Conservation (phyloP, 768 basidiomycete genomes). For the Rhizopogon sp. region DNA sequence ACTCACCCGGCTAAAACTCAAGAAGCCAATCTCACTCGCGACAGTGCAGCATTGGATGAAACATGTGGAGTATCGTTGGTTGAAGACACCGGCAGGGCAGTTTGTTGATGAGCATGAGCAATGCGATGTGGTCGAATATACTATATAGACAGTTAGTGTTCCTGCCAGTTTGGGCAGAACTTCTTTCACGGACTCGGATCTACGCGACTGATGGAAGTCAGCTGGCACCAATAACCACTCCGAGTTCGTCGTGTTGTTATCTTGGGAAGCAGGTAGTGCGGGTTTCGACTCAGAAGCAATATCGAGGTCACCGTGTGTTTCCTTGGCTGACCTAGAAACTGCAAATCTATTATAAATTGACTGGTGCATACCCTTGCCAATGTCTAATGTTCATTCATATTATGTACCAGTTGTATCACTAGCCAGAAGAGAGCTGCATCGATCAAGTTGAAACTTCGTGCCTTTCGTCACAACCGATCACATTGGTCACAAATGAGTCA, state of each 20-base stretch:
- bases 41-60: slow-evolving; percentile 36
- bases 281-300: too few relatives aligned
- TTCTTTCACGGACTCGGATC: slow-evolving; percentile 14
- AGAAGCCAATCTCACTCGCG: slow-evolving; percentile 13
- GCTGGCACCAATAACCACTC: background rate
- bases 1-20: slow-evolving; percentile 7
- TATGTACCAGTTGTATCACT: too few relatives aligned
- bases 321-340: too few relatives aligned
- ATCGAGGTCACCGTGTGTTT: too few relatives aligned
- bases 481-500: too few relatives aligned
- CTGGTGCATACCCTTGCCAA: too few relatives aligned
- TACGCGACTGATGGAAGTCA: slow-evolving; percentile 23
- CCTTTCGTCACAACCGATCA: too few relatives aligned
- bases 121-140: slow-evolving; percentile 23
- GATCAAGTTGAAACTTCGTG: too few relatives aligned
- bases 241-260: slow-evolving; percentile 3
- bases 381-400: too few relatives aligned
- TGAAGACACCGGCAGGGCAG: slow-evolving; percentile 10
- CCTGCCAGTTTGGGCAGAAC: slow-evolving; percentile 12
- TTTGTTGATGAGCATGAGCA: slow-evolving; percentile 30
- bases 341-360: too few relatives aligned
- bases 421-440: too few relatives aligned
- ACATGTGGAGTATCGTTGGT: slow-evolving; percentile 27
- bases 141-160: slow-evolving; percentile 17
- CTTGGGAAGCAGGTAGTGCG: too few relatives aligned